Percentiles rank a stretch among this genome's conserved stretches.
Evolutionary conservation across 2,329 filamentous ascomycete species (phyloP).

Genomic region (Penicillium brasilianum): DNA sequence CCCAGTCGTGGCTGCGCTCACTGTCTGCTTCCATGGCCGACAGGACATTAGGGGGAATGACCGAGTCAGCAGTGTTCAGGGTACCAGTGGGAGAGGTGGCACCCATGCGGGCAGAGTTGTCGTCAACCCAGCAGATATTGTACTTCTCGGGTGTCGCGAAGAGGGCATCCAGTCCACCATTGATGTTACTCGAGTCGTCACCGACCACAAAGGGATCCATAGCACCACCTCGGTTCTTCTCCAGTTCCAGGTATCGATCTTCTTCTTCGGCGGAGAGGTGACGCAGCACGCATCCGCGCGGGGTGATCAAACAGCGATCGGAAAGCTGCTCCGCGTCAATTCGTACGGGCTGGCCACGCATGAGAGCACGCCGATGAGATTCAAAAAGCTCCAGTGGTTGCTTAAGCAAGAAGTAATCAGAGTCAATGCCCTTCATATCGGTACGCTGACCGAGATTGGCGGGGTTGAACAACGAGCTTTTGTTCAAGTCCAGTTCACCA

Average conservation of each 20-base stretch:
- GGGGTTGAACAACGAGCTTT: slow-evolving; percentile 48
- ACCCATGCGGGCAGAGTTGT: slow-evolving; percentile 35
- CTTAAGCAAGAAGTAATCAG: slow-evolving; percentile 48
- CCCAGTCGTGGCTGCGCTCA: slow-evolving; percentile 45
- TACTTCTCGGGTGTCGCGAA: slow-evolving; percentile 52
- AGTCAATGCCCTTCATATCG: slow-evolving; percentile 49
- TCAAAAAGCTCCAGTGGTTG: slow-evolving; percentile 48
- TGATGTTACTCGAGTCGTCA: slow-evolving; percentile 50
- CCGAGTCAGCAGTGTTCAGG: slow-evolving; percentile 32
- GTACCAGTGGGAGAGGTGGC: slow-evolving; percentile 32
- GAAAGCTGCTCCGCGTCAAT: slow-evolving; percentile 47
- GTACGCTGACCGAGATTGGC: slow-evolving; percentile 47
- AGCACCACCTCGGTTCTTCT: slow-evolving; percentile 42
- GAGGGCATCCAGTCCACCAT: slow-evolving; percentile 52
- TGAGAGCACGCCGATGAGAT: slow-evolving; percentile 49
- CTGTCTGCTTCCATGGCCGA: slow-evolving; percentile 48
- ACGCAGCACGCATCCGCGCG: slow-evolving; percentile 50
- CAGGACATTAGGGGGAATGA: slow-evolving; percentile 43
- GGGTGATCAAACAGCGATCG: slow-evolving; percentile 51
- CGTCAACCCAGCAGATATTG: slow-evolving; percentile 52
- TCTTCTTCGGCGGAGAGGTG: slow-evolving; percentile 54
- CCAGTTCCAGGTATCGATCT: slow-evolving; percentile 51
- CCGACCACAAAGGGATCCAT: slow-evolving; percentile 45
- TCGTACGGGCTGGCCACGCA: slow-evolving; percentile 49
- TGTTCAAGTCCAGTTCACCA: slow-evolving; percentile 45